A percentile compares a stretch with the other conserved stretches of the same genome.
These are phyloP conservation scores for Halenospora varia DNA, from an alignment of 495 filamentous ascomycete genomes.

Conservation along the genomic window DNA sequence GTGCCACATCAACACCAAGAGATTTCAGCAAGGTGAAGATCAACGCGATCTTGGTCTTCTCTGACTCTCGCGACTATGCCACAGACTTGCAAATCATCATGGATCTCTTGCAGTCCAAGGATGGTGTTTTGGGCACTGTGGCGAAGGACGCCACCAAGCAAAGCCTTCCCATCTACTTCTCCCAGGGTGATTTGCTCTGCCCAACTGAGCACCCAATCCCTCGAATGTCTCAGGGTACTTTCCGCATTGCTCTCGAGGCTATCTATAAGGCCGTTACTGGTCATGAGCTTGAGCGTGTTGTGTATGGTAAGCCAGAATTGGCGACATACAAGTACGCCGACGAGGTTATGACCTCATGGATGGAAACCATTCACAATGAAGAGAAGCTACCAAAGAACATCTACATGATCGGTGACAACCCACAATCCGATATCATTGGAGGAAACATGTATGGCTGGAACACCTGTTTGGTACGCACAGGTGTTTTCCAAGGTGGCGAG, in stretches of 20 bases:
- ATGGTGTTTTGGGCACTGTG: conserved; percentile 62
- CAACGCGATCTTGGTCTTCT: conserved; percentile 77
- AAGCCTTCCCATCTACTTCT: conserved; percentile 81
- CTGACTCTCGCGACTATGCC: conserved; percentile 76
- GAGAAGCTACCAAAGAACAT: conserved; percentile 49
- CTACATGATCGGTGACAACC: conserved; percentile 97
- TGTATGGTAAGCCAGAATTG: conserved; percentile 77
- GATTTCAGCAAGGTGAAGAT: conserved; percentile 68
- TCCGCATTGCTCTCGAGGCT: conserved; percentile 76
- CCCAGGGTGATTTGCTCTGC: conserved; percentile 87
- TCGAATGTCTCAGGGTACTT: conserved; percentile 86
- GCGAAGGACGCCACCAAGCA: conserved; percentile 63
- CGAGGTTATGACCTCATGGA: conserved; percentile 56
- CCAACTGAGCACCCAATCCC: conserved; percentile 74
- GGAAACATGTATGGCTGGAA: conserved; percentile 78
- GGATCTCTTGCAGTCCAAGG: conserved; percentile 67
- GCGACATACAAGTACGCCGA: conserved; percentile 86
- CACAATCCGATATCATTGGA: conserved; percentile 81
- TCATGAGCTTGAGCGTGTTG: conserved; percentile 56
- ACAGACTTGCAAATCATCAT: conserved; percentile 84
- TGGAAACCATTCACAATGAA: conserved; percentile 38
- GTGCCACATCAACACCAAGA: conserved; percentile 52
- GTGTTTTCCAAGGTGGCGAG: conserved; percentile 58
- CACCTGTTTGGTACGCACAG: conserved; percentile 79
- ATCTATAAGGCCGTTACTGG: conserved; percentile 70